Evolutionary conservation across 306 rosid species (phyloP), one percentile per base, ranked within the genome.

Genomic region (Parietaria judaica): DNA sequence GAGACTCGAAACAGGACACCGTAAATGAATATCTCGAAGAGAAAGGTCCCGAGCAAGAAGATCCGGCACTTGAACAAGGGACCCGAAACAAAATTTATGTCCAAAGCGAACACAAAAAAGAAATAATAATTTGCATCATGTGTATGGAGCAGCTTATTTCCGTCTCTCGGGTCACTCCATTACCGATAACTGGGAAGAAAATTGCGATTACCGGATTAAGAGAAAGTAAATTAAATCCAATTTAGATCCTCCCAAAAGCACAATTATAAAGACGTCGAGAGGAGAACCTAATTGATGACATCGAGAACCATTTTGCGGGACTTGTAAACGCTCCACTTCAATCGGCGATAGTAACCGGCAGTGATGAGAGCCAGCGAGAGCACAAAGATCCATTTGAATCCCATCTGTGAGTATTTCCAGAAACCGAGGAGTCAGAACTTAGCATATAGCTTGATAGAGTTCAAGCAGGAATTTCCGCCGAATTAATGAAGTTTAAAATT

Each of bases 281-380:
- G 56, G 68, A 23, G 31, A 51, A 69, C 67, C 86, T 88, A 86
- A 78, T 94, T 94, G 74, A 94, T 92, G 55, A 88, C 99, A 70
- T 94, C 97, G 51, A 94, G 83, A 74, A 94, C 94, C 83, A 94
- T 82, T 84, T 94, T 94, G 76, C 97, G 97, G 35, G 99, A 94
- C 90, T 94, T 94, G 6, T 86, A 74, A 80, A 83, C 81, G 1
- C 96, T 88, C 99, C 99, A 94, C 78, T 68, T 81, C 73, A 92
- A 72, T 16, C 99, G 96, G 14, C 99, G 88, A 74, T 84, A 94
- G 49, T 94, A 94, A 0, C 80, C 99, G 14, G 99, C 99, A 80
- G 88, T 96, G 65, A 94, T 90, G 37, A 94, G 73, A 14, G 99
- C 99, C 66, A 94, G 68, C 35, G 99, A 86, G 17, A 94, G 84